A percentile compares a stretch with the other conserved stretches of the same genome.
Evolutionary conservation across 371 early-diverging fungal species (phyloP).

Genomic region (Dentiscutata heterogama): DNA sequence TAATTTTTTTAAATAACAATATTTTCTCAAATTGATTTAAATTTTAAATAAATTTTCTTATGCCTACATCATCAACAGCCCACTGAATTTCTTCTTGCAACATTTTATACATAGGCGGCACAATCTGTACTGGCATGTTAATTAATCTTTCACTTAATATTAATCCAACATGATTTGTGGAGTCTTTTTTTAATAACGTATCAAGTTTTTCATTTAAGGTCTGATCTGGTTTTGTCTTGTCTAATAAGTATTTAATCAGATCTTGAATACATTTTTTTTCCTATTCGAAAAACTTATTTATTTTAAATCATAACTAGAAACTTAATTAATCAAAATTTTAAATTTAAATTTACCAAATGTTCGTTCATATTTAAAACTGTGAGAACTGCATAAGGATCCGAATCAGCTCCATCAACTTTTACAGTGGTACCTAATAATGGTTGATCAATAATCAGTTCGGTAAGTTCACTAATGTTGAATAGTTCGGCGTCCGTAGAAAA

Average conservation of each 20-base stretch:
- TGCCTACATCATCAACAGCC: conserved; percentile 76
- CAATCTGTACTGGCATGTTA: conserved; percentile 96
- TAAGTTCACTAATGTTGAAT: conserved; percentile 77
- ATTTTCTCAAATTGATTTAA: not conserved
- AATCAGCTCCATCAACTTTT: conserved; percentile 80
- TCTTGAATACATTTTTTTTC: conserved; percentile 67
- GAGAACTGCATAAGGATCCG: conserved; percentile 93
- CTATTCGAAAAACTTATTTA: conserved; percentile 45
- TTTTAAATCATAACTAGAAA: not conserved
- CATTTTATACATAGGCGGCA: conserved; percentile 91
- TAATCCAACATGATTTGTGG: conserved; percentile 64
- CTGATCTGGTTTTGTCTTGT: conserved; percentile 70
- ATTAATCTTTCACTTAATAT: conserved; percentile 92
- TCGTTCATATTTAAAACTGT: conserved; percentile 80
- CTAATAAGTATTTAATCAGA: conserved; percentile 67
- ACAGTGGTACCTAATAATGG: conserved; percentile 91
- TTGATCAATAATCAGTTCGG: conserved; percentile 88
- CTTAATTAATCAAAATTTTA: not conserved
- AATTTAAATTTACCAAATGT: conserved; percentile 61
- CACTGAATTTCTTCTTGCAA: conserved; percentile 83
- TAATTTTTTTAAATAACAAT: not conserved
- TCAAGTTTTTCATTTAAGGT: conserved; percentile 56
- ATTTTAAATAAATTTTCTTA: not conserved
- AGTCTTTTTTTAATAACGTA: conserved; percentile 58
- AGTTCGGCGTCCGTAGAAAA: conserved; percentile 86